Percentiles rank a stretch among this genome's conserved stretches.
phyloP scores from a whole-genome alignment of 345 rosid genomes.

The Lenwebbia sp. region DNA sequence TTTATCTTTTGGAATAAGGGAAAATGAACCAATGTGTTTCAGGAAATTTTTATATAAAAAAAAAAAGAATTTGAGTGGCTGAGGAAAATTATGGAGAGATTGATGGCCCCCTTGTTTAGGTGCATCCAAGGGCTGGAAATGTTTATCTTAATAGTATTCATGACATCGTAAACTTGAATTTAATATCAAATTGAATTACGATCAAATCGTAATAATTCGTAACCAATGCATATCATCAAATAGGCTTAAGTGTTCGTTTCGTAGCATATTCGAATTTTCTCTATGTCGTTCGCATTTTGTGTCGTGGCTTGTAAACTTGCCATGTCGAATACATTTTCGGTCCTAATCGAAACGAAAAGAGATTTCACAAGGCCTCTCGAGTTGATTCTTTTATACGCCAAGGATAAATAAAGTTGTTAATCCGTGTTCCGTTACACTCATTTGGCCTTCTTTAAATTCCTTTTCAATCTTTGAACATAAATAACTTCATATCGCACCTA shows the following conservation, averaged over 20 bases:
- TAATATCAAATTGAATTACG: neutral
- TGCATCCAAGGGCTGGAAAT: neutral
- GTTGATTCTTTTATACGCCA: neutral
- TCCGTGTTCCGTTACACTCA: neutral
- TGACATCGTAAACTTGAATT: neutral
- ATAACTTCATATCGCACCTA: neutral
- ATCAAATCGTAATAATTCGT: accelerated
- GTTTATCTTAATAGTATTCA: neutral
- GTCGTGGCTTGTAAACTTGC: accelerated
- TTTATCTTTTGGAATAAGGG: neutral
- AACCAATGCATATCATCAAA: accelerated
- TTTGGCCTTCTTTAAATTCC: neutral
- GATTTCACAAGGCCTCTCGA: neutral
- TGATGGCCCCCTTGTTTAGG: neutral
- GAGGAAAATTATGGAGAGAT: neutral
- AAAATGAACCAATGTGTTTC: neutral
- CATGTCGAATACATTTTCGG: too few relatives aligned
- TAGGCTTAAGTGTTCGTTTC: accelerated
- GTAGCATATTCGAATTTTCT: accelerated
- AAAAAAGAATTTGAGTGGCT: neutral
- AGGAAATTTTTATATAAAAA: too few relatives aligned
- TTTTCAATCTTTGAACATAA: neutral
- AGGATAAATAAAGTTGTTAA: neutral
- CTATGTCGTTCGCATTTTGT: neutral
- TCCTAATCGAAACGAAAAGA: neutral